Evolutionary conservation across 2,329 filamentous ascomycete species (phyloP), one percentile per base, ranked within the genome.

Genomic region (Parafenestella ontariensis): DNA sequence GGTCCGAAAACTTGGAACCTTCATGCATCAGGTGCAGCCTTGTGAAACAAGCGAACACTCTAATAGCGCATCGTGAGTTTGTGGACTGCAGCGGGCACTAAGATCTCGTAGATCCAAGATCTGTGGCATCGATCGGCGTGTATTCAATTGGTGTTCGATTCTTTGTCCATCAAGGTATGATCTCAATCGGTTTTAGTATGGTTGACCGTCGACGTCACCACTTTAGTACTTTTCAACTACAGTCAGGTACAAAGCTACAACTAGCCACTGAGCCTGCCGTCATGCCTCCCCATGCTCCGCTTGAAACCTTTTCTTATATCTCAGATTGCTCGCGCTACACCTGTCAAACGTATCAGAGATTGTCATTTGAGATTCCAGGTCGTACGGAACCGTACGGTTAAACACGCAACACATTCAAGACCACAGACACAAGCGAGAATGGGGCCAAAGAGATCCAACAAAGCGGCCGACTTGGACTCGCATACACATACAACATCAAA

Each of bases 131-230:
- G 54, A 59, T 54, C 48, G 39, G 34, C 41, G 51, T 39, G 41
- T 40, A 44, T 42, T 58, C 53, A 37, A 58, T 64, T 55, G 53
- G 57, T 60, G 46, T 56, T 54, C 49, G 45, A 60, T 43, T 49
- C 40, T 46, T 47, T 55, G 52, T 48, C 58, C 56, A 63, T 67
- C 61, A 64, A 52, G 57, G 64, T 64, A 29, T 52, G 47, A 41
- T 48, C 56, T 49, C 43, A 51, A 64, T 66, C 52, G 62, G 63
- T 56, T 59, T 47, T 58, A 65, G 58, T 44, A 46, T 48, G 34
- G 28, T 28, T 48, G 58, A 39, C 46, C 54, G 58, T 52, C 65
- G 61, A 68, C 65, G 65, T 68, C 65, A 68, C 59, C 59, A 67
- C 61, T 68, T 51, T 51, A 33, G 41, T n/a, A 18, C 13, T 15